Evolutionary conservation across 2,329 filamentous ascomycete genomes (phyloP).

Genomic region (Cercospora zeina): DNA sequence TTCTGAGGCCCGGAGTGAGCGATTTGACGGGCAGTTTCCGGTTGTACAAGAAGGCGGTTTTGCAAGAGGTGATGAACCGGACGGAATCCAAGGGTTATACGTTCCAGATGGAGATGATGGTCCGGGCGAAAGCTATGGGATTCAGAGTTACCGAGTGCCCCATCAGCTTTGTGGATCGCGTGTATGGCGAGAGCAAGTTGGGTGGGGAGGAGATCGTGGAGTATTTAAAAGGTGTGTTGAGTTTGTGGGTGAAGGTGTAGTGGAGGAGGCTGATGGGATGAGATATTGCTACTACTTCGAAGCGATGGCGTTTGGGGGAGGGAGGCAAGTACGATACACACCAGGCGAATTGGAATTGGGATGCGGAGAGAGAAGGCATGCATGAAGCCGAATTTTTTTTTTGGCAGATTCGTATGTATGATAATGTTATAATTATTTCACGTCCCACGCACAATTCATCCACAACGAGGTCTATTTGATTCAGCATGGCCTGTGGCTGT

Average conservation of each 20-base stretch:
- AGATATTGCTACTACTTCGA: background rate
- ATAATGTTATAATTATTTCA: conserved; percentile 11
- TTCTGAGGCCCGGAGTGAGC: conserved; percentile 88
- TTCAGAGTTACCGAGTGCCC: conserved; percentile 92
- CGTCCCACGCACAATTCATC: background rate
- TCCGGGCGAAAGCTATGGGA: conserved; percentile 92
- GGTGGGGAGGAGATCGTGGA: conserved; percentile 94
- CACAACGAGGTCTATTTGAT: background rate
- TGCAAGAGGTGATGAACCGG: conserved; percentile 85
- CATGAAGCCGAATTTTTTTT: conserved; percentile 1
- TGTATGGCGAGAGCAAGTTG: conserved; percentile 94
- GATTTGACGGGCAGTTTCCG: conserved; percentile 94
- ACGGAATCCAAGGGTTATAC: conserved; percentile 97
- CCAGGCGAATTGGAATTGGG: background rate
- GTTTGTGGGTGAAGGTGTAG: conserved; percentile 53
- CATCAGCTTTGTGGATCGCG: conserved; percentile 90
- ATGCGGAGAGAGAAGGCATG: conserved; percentile 6
- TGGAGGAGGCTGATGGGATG: background rate
- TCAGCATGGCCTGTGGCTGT: too few relatives aligned
- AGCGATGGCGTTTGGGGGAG: conserved; percentile 28
- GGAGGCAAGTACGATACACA: background rate
- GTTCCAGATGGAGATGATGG: conserved; percentile 99
- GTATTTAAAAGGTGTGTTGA: conserved; percentile 71
- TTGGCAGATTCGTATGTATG: conserved; percentile 24
- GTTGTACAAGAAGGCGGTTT: conserved; percentile 85